Evolutionary conservation across 2,329 filamentous ascomycete species (phyloP).

Genomic region (Fusarium secorum): DNA sequence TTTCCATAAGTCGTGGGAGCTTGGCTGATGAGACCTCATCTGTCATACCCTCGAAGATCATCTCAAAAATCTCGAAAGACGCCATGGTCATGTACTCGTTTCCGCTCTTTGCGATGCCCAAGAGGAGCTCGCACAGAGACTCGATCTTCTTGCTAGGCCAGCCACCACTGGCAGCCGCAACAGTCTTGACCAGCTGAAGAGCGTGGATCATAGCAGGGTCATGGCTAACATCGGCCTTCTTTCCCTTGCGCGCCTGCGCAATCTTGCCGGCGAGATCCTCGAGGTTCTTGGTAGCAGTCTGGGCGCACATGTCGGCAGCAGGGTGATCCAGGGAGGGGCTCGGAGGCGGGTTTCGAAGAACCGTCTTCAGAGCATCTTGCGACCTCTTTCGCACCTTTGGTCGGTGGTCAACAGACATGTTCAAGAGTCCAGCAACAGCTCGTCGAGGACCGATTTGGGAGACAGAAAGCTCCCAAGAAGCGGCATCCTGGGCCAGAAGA

Average conservation of each 20-base stretch:
- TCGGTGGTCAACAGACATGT: conserved; percentile 82
- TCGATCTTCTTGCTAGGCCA: conserved; percentile 99
- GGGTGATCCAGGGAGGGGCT: conserved; percentile 94
- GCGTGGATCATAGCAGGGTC: conserved; percentile 91
- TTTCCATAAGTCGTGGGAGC: conserved; percentile 85
- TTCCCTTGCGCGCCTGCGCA: conserved; percentile 66
- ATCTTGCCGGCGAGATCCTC: conserved; percentile 74
- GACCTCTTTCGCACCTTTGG: conserved; percentile 95
- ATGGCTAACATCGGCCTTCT: conserved; percentile 69
- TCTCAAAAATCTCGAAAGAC: conserved; percentile 95
- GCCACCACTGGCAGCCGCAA: conserved; percentile 85
- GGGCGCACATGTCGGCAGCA: conserved; percentile 94
- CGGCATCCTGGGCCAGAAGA: conserved; percentile 84
- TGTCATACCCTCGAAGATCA: conserved; percentile 92
- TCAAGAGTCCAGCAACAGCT: conserved; percentile 85
- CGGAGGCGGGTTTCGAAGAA: conserved; percentile 85
- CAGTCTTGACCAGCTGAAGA: conserved; percentile 88
- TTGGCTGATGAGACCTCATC: conserved; percentile 89
- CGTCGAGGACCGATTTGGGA: conserved; percentile 85
- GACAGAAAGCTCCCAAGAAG: conserved; percentile 86
- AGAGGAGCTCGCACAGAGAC: conserved; percentile 83
- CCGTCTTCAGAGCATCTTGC: conserved; percentile 84
- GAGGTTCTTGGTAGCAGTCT: conserved; percentile 84
- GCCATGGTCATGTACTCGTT: conserved; percentile 98
- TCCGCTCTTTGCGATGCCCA: conserved; percentile 86